Percentiles rank a stretch among this genome's conserved stretches.
phyloP scores from a whole-genome alignment of 2,329 filamentous ascomycete genomes.

The Fusarium neocosmosporiellum region DNA sequence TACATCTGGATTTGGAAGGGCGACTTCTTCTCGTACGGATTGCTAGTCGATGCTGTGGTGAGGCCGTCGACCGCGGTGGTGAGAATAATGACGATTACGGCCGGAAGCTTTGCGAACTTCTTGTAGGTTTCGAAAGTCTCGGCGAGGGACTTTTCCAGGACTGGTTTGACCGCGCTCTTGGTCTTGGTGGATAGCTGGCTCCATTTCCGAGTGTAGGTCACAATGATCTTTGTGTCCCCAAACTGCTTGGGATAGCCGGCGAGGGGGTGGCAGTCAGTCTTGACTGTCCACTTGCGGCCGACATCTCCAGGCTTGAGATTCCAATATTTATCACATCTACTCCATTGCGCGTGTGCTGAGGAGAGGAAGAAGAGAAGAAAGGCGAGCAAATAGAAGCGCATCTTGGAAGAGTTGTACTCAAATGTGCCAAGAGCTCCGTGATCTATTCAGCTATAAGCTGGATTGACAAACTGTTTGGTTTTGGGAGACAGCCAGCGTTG shows the following conservation, averaged over 20 bases:
- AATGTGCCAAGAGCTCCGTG: not conserved
- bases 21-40: not conserved
- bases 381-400: not conserved
- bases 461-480: not conserved
- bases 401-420: not conserved
- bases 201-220: slow-evolving; percentile 24
- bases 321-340: slow-evolving; percentile 17
- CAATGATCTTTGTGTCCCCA: slow-evolving; percentile 7
- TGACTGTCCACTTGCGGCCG: slow-evolving; percentile 5
- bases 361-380: not conserved
- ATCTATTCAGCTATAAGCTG: not conserved
- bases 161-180: not conserved
- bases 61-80: not conserved
- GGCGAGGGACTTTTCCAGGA: slow-evolving; percentile 12
- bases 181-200: not conserved
- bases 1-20: slow-evolving; percentile 18
- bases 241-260: slow-evolving; percentile 17
- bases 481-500: not conserved
- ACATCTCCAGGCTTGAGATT: not conserved
- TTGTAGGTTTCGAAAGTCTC: slow-evolving; percentile 15
- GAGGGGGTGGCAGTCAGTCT: slow-evolving; percentile 9
- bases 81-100: slow-evolving; percentile 12
- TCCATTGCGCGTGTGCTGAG: slow-evolving; percentile 2
- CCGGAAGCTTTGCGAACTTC: slow-evolving; percentile 12
- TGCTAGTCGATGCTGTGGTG: slow-evolving; percentile 1